Percentiles rank a stretch among this genome's conserved stretches.
phyloP scores from a whole-genome alignment of 2,329 filamentous ascomycete species.

The Pseudocercospora eumusae region DNA sequence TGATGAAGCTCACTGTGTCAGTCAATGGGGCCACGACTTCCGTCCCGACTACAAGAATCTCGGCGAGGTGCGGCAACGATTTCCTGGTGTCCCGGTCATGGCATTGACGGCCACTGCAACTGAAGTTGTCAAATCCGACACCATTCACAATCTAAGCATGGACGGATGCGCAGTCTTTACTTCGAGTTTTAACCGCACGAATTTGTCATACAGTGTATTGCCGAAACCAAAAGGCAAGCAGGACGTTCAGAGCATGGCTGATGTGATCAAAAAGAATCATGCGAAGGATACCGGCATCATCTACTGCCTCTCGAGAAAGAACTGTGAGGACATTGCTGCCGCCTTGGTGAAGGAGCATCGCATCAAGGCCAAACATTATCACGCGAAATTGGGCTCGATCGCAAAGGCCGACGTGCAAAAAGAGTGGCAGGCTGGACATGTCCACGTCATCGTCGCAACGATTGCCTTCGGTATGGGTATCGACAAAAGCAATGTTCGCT shows the following conservation, averaged over 20 bases:
- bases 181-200: conserved; percentile 96
- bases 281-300: conserved; percentile 79
- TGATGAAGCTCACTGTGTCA: conserved; percentile 98
- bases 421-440: conserved; percentile 75
- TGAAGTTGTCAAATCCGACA: conserved; percentile 85
- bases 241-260: conserved; percentile 57
- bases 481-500: conserved; percentile 94
- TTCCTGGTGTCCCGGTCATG: conserved; percentile 83
- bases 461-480: conserved; percentile 99
- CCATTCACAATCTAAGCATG: conserved; percentile 89
- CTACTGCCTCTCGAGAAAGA: conserved; percentile 84
- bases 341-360: conserved; percentile 62
- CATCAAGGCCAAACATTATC: conserved; percentile 80
- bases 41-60: conserved; percentile 91
- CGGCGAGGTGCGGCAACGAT: conserved; percentile 69
- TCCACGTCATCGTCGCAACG: conserved; percentile 92
- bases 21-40: conserved; percentile 99
- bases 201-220: conserved; percentile 83
- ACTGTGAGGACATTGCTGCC: conserved; percentile 76
- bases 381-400: conserved; percentile 71
- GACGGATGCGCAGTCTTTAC: conserved; percentile 72
- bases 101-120: conserved; percentile 95
- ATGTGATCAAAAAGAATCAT: conserved; percentile 71
- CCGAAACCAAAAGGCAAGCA: conserved; percentile 61
- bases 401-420: conserved; percentile 73